These are phyloP conservation scores for Trametes elegans DNA, from an alignment of 768 basidiomycete species.

Conservation along the genomic window DNA sequence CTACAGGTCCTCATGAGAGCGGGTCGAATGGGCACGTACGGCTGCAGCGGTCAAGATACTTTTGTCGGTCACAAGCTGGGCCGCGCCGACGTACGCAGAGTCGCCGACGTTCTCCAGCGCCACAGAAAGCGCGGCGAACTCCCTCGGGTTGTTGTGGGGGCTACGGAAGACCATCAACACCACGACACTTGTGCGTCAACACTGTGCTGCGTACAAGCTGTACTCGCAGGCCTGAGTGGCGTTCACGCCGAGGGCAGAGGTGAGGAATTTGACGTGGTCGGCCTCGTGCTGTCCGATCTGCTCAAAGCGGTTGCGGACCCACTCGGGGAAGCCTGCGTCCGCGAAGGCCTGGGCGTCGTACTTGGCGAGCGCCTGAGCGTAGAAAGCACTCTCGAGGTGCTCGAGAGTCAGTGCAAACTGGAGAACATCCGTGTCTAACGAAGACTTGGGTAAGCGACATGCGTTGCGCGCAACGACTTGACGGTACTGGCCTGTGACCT, in stretches of 20 bases:
- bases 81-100: slow-evolving; percentile 58
- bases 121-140: slow-evolving; percentile 43
- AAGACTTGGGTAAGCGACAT: background rate
- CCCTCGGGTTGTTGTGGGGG: slow-evolving; percentile 40
- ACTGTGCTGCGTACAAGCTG: slow-evolving; percentile 43
- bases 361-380: slow-evolving; percentile 38
- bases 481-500: slow-evolving; percentile 14
- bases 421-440: slow-evolving; percentile 31
- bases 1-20: background rate
- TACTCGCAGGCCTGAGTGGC: slow-evolving; percentile 57
- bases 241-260: slow-evolving; percentile 40
- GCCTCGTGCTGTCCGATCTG: slow-evolving; percentile 56
- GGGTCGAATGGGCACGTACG: slow-evolving; percentile 17
- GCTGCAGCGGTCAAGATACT: slow-evolving; percentile 52
- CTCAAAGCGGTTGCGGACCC: slow-evolving; percentile 49
- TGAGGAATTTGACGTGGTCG: slow-evolving; percentile 52
- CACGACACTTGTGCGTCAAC: background rate
- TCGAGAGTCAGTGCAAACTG: slow-evolving; percentile 50
- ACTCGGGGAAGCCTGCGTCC: slow-evolving; percentile 45
- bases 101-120: slow-evolving; percentile 52
- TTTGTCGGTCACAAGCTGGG: slow-evolving; percentile 40
- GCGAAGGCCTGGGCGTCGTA: slow-evolving; percentile 46
- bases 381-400: slow-evolving; percentile 46
- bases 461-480: background rate
- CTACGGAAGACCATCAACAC: slow-evolving; percentile 17